Base-by-base conservation (phyloP, 2,329 filamentous ascomycete genomes). In the Diplocarpon rosae region DNA sequence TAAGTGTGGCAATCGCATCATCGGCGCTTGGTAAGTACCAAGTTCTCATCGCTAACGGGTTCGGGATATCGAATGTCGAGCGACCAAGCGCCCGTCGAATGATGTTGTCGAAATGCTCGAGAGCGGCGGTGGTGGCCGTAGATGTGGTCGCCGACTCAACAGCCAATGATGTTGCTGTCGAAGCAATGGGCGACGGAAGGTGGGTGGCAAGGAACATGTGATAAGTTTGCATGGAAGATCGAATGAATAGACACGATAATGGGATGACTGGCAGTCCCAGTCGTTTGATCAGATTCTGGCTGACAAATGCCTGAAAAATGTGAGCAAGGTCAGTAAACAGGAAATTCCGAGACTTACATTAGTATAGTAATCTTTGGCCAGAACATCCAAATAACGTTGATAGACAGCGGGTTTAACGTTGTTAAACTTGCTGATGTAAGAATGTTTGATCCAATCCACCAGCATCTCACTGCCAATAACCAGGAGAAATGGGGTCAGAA, bases 371-470 rank as follows among this genome's bases (percentile, higher is more conserved):
- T 98, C 92, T 63, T 96, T 96, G 53, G 88, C 89, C 7, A 98
- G 69, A 4, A 98, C 85, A 59, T 98, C 93, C 13, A 96, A 74
- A 60, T 92, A 95, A 17, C 88, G 79, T 42, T 79, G 76, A 63
- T 98, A 98, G 45, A 98, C 84, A 6, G 76, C 78, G 2, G 92
- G 92, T 52, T 92, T 90, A 54, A 89, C 88, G 56, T 94, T 95
- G 70, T 98, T 98, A 69, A 98, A 98, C 62, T 98, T 98, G 61
- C 82, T 89, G 62, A 98, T 93, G 62, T 96, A 98, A 16, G 87
- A 87, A 61, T 98, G 93, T 64, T 98, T 98, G 63, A 95, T 76
- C 76, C 85, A 89, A 65, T 98, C 92, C 1, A 98, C 92, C 8
- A 95, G 68, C 81, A 95, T 95, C 66, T 98, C 92, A 51, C 88